Percentiles rank a stretch among this genome's conserved stretches.
Evolutionary conservation across 2,329 filamentous ascomycete species (phyloP).

Genomic region (Diaporthe sp.): DNA sequence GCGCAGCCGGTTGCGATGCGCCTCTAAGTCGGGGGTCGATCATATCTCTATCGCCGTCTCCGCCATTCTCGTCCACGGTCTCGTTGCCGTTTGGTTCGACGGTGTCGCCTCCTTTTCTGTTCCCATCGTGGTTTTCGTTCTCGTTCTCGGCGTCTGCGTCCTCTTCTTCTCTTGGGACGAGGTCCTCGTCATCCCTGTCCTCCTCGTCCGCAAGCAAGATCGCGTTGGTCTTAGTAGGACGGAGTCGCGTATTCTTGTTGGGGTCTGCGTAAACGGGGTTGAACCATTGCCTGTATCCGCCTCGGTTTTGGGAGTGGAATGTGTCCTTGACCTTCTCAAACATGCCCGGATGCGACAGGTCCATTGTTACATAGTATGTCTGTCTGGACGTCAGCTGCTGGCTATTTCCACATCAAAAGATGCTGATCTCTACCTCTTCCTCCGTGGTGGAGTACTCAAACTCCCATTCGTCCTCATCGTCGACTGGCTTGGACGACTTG

Average conservation of each 20-base stretch:
- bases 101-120: constrained; percentile 36
- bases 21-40: constrained; percentile 38
- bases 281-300: constrained; percentile 60
- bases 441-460: constrained; percentile 77
- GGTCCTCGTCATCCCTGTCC: constrained; percentile 42
- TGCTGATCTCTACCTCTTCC: constrained; percentile 63
- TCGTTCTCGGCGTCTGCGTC: constrained; percentile 41
- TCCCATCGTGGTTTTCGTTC: constrained; percentile 38
- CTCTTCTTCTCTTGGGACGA: constrained; percentile 34
- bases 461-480: constrained; percentile 74
- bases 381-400: constrained; percentile 49
- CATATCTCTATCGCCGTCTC: constrained; percentile 39
- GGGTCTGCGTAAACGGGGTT: constrained; percentile 48
- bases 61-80: constrained; percentile 30
- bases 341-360: constrained; percentile 73
- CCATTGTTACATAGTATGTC: constrained; percentile 76
- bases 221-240: constrained; percentile 41
- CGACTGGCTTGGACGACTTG: constrained; percentile 41
- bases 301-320: constrained; percentile 55
- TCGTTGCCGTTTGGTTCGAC: constrained; percentile 21
- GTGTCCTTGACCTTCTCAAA: constrained; percentile 58
- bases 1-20: constrained; percentile 16
- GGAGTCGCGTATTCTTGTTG: constrained; percentile 41
- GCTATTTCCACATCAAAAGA: too few species aligned
- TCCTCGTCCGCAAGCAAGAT: constrained; percentile 43